A percentile compares a stretch with the other conserved stretches of the same genome.
Conservation (phyloP, 1,284 basidiomycete genomes). For the Ustilago bromivora region DNA sequence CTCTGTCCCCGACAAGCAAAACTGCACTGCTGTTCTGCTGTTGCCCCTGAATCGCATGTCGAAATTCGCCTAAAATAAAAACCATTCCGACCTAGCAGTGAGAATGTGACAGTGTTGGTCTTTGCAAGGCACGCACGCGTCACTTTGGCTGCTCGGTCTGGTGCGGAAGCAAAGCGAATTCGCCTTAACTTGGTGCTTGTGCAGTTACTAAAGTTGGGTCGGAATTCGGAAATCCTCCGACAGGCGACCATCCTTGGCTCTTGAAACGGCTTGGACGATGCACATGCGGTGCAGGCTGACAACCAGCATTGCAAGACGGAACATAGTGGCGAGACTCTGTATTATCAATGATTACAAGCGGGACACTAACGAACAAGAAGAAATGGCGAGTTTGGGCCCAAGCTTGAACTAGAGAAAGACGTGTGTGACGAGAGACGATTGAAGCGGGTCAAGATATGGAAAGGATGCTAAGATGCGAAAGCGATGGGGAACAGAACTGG, state of each 20-base stretch:
- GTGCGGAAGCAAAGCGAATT: constrained; percentile 18
- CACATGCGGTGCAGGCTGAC: neutral
- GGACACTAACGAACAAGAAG: neutral
- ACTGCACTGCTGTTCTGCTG: neutral
- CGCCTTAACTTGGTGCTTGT: constrained; percentile 9
- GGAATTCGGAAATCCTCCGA: constrained; percentile 4
- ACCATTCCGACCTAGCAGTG: neutral
- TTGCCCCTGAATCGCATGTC: neutral
- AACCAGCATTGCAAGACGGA: neutral
- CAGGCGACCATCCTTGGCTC: neutral
- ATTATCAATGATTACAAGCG: neutral
- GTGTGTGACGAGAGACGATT: constrained; percentile 3
- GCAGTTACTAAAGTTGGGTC: neutral
- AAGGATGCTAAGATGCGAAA: constrained; percentile 8
- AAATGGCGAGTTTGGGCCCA: neutral
- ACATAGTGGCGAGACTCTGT: neutral
- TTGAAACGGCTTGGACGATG: neutral
- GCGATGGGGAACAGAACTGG: neutral
- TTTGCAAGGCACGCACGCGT: constrained; percentile 32
- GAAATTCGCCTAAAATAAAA: constrained; percentile 15
- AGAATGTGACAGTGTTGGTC: constrained; percentile 30
- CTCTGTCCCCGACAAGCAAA: neutral
- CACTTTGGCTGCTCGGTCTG: constrained; percentile 2
- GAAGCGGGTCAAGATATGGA: neutral
- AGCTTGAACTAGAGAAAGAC: neutral